These are phyloP conservation scores for Mucor lusitanicus DNA, from an alignment of 371 early-diverging fungal genomes.

Conservation along the genomic window DNA sequence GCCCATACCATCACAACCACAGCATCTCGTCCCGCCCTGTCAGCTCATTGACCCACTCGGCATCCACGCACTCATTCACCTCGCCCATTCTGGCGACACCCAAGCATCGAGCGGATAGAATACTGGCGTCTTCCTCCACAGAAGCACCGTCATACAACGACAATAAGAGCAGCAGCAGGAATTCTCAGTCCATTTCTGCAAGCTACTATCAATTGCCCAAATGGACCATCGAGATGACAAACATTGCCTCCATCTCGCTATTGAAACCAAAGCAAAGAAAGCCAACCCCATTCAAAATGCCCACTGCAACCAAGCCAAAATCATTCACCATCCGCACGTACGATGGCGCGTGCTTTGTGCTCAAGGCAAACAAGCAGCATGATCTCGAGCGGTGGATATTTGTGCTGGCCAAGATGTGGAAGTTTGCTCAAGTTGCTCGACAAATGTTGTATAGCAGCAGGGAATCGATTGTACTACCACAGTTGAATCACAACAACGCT, in stretches of 20 bases:
- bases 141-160: background rate
- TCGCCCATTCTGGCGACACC: conserved; percentile 24
- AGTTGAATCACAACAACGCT: background rate
- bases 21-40: background rate
- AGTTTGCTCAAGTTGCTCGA: conserved; percentile 4
- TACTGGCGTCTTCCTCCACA: background rate
- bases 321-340: conserved; percentile 25
- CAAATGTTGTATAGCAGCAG: background rate
- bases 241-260: conserved; percentile 29
- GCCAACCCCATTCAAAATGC: background rate
- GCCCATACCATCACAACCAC: background rate
- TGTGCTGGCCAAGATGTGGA: conserved; percentile 33
- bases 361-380: conserved; percentile 31
- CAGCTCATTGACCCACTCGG: background rate
- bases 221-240: conserved; percentile 25
- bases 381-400: conserved; percentile 37
- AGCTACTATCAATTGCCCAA: conserved; percentile 29
- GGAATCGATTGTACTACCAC: background rate
- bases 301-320: conserved; percentile 8
- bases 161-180: background rate
- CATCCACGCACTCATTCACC: background rate
- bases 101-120: conserved; percentile 7
- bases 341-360: conserved; percentile 19
- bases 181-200: background rate
- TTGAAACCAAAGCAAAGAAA: conserved; percentile 9